Evolutionary conservation across 257 asterid genomes (phyloP).

Genomic region (Verbena officinalis): DNA sequence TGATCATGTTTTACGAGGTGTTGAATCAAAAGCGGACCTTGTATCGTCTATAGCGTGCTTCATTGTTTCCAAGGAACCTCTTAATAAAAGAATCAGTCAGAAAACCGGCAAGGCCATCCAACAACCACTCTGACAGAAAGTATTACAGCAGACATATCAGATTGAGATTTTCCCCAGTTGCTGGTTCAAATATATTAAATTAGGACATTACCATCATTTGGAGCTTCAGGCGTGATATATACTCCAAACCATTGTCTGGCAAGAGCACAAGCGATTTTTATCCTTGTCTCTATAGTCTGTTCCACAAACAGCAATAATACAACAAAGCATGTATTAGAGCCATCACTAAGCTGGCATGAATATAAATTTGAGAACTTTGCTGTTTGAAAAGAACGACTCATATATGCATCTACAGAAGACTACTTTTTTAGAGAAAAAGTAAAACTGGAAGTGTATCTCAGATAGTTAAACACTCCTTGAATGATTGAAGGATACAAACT

Average conservation of each 20-base stretch:
- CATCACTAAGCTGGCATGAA: slow-evolving; percentile 12
- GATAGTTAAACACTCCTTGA: neutral
- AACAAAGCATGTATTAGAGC: slow-evolving; percentile 17
- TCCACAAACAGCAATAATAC: slow-evolving; percentile 30
- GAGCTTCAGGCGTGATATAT: slow-evolving; percentile 84
- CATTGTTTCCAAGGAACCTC: slow-evolving; percentile 91
- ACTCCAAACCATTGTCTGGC: slow-evolving; percentile 99
- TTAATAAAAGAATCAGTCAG: slow-evolving; percentile 85
- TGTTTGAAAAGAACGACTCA: neutral
- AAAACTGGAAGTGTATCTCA: neutral
- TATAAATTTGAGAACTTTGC: neutral
- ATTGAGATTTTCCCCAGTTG: slow-evolving; percentile 12
- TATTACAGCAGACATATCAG: slow-evolving; percentile 42
- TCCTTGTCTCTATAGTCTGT: slow-evolving; percentile 95
- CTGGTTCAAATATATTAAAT: slow-evolving; percentile 30
- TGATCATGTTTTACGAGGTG: slow-evolving; percentile 14
- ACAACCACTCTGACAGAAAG: slow-evolving; percentile 79
- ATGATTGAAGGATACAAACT: neutral
- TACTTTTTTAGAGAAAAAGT: neutral
- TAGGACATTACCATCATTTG: slow-evolving; percentile 71
- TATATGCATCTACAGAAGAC: neutral
- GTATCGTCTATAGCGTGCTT: slow-evolving; percentile 95
- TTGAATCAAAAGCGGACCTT: slow-evolving; percentile 61
- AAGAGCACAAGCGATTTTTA: slow-evolving; percentile 90
- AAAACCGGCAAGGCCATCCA: slow-evolving; percentile 98